phyloP scores from a whole-genome alignment of 2,329 filamentous ascomycete species.

The Colletotrichum sp. region DNA sequence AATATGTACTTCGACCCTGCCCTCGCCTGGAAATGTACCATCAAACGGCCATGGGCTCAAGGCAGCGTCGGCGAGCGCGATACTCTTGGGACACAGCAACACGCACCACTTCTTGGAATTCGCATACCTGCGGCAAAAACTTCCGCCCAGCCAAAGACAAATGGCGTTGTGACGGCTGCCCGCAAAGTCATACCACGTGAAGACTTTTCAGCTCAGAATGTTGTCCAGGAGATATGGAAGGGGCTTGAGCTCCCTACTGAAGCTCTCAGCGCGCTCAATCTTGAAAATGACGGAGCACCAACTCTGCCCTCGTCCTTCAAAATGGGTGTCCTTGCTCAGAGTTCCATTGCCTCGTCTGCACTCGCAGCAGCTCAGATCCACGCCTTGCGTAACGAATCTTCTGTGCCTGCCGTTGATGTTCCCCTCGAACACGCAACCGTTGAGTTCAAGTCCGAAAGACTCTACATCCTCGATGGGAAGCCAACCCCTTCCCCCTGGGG shows the following conservation, averaged over 20 bases:
- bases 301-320: conserved; percentile 55
- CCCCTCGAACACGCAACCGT: conserved; percentile 48
- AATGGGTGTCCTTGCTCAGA: conserved; percentile 56
- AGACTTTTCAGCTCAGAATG: background rate
- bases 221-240: conserved; percentile 5
- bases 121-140: conserved; percentile 20
- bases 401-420: conserved; percentile 44
- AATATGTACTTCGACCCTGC: conserved; percentile 49
- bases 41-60: conserved; percentile 36
- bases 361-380: conserved; percentile 53
- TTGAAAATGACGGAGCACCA: background rate
- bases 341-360: conserved; percentile 54
- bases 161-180: background rate
- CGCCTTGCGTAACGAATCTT: conserved; percentile 32
- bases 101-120: conserved; percentile 36
- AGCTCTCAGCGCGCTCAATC: background rate
- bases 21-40: conserved; percentile 50
- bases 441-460: conserved; percentile 58
- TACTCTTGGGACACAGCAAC: conserved; percentile 42
- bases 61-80: conserved; percentile 41
- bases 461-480: conserved; percentile 49
- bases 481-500: conserved; percentile 38
- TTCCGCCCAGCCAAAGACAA: rapidly evolving
- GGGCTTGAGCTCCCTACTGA: background rate
- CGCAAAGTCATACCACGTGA: background rate